Evolutionary conservation across 805 yeast species (phyloP).

Genomic region (Ogataea trehaloabstinens): DNA sequence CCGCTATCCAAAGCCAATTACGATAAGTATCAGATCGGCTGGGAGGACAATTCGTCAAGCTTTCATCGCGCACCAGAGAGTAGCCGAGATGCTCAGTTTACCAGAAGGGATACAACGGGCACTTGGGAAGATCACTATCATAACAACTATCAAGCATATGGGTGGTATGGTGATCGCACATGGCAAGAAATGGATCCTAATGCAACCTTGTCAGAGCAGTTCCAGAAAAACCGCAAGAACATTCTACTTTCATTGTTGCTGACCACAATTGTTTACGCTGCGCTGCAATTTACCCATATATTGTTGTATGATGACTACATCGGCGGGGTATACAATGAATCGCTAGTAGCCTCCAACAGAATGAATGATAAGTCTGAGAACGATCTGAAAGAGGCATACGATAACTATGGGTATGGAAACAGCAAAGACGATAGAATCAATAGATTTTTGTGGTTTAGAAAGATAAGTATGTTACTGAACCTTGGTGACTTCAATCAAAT

Average conservation of each 20-base stretch:
- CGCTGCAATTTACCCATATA: slow-evolving; percentile 30
- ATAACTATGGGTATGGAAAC: slow-evolving; percentile 52
- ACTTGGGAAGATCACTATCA: slow-evolving; percentile 32
- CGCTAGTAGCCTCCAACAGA: slow-evolving; percentile 18
- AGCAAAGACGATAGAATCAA: slow-evolving; percentile 49
- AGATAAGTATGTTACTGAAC: slow-evolving; percentile 26
- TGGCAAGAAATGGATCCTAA: slow-evolving; percentile 28
- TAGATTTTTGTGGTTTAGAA: slow-evolving; percentile 57
- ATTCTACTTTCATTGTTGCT: slow-evolving; percentile 27
- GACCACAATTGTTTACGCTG: slow-evolving; percentile 26
- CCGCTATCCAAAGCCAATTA: slow-evolving; percentile 42
- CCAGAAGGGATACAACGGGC: slow-evolving; percentile 16
- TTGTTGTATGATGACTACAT: slow-evolving; percentile 31
- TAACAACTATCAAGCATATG: slow-evolving; percentile 22
- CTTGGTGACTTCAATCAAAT: slow-evolving; percentile 25
- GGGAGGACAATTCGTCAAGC: slow-evolving; percentile 34
- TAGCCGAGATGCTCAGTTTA: slow-evolving; percentile 6
- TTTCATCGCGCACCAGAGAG: slow-evolving; percentile 24
- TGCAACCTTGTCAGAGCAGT: slow-evolving; percentile 25
- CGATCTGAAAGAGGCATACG: slow-evolving; percentile 41
- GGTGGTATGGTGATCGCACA: slow-evolving; percentile 24
- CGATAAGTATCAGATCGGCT: slow-evolving; percentile 46
- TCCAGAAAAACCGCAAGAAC: slow-evolving; percentile 26
- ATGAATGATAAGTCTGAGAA: slow-evolving; percentile 40
- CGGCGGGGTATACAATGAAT: slow-evolving; percentile 27